A percentile compares a stretch with the other conserved stretches of the same genome.
phyloP scores from a whole-genome alignment of 495 filamentous ascomycete genomes.

The Aspergillus nanangensis region DNA sequence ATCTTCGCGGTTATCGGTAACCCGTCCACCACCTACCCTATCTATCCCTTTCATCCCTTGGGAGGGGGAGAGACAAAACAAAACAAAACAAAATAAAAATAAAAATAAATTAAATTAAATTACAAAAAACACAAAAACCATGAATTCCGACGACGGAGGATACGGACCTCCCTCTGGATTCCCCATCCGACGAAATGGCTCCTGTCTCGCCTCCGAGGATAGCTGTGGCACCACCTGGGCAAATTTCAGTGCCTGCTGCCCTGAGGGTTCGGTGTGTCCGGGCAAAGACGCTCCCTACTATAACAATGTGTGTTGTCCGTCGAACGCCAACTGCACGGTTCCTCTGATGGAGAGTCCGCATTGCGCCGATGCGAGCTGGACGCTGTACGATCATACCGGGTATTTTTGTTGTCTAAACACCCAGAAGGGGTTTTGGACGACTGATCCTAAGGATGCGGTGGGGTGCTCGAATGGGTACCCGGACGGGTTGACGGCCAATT shows the following conservation, averaged over 20 bases:
- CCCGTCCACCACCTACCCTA: too few relatives aligned
- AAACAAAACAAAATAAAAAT: too few relatives aligned
- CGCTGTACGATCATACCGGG: slow-evolving; percentile 9
- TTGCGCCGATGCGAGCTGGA: slow-evolving; percentile 6
- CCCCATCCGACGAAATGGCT: slow-evolving; percentile 13
- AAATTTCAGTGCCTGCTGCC: slow-evolving; percentile 14
- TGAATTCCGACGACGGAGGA: neutral
- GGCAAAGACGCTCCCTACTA: neutral
- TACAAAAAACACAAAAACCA: too few relatives aligned
- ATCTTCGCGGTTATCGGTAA: too few relatives aligned
- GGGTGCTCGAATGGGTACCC: slow-evolving; percentile 4
- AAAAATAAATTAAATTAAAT: too few relatives aligned
- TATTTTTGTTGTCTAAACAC: slow-evolving; percentile 12
- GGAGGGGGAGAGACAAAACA: too few relatives aligned
- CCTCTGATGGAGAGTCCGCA: slow-evolving; percentile 5
- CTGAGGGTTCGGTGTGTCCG: slow-evolving; percentile 7
- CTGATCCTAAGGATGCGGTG: neutral
- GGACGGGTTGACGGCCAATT: neutral
- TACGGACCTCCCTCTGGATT: slow-evolving; percentile 8
- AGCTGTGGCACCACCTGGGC: slow-evolving; percentile 13
- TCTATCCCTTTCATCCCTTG: too few relatives aligned
- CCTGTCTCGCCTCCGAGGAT: slow-evolving; percentile 9
- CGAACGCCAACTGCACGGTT: slow-evolving; percentile 4
- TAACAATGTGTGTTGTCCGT: slow-evolving; percentile 17
- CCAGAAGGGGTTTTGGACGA: slow-evolving; percentile 10